Evolutionary conservation across 345 rosid species (phyloP), one percentile per base, ranked within the genome.

Genomic region (Citrus hindsii): DNA sequence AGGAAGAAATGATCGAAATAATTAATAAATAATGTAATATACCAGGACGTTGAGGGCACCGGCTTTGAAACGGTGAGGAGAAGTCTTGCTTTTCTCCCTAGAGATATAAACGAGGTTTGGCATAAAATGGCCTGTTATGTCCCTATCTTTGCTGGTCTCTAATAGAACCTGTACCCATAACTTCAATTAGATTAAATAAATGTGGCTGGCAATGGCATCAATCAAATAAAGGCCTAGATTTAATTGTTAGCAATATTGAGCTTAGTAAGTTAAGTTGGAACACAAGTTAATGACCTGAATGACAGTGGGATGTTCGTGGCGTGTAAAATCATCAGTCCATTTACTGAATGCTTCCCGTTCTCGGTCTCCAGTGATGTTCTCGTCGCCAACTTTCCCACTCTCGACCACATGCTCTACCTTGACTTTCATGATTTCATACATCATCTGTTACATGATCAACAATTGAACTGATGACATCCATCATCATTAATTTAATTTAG

Each of bases 11-110:
- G 1, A 13, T 46, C 51, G 5, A 46, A 46, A 13, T 13, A 46
- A 3, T 46, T 4, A 46, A 46, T 46, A 46, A 0, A 46, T 13
- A 13, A 46, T 3, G 51, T 46, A 3, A 46, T 12, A 46, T 86
- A 89, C 95, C 88, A 92, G 69, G 10, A 80, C 85, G 72, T 94
- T 94, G 35, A 94, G 93, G 79, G 98, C 98, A 63, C 98, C 98
- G 13, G 92, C 96, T 82, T 94, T 94, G 78, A 84, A 94, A 74
- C 91, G 81, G 80, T 94, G 97, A 16, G 77, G 85, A 37, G 83
- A 82, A 35, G 79, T 78, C 70, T 68, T 84, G 83, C 82, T 82
- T 81, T 92, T 94, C 79, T 90, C 87, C 70, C 98, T 79, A 1
- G 96, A 88, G 51, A 94, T 79, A 56, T 92, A 94, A 5, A 92